A percentile compares a stretch with the other conserved stretches of the same genome.
Evolutionary conservation across 1,284 basidiomycete genomes (phyloP).

Genomic region (Leccinum colubrinum): DNA sequence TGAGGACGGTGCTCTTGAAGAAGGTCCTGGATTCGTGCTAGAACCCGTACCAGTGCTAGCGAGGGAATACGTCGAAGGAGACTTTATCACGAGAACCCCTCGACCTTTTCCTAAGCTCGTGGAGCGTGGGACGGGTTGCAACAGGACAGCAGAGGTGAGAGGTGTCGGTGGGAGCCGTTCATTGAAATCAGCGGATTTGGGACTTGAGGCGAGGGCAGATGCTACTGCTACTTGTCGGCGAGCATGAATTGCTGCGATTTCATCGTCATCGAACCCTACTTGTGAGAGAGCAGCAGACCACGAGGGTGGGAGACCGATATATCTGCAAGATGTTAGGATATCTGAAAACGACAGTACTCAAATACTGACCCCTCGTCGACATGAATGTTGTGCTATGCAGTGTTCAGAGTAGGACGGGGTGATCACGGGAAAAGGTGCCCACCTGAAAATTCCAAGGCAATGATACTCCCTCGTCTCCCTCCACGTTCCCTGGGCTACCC

Average conservation of each 20-base stretch:
- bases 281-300: slow-evolving; percentile 61
- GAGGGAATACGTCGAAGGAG: slow-evolving; percentile 27
- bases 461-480: slow-evolving; percentile 63
- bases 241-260: slow-evolving; percentile 59
- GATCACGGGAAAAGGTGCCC: slow-evolving; percentile 20
- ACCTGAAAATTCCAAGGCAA: slow-evolving; percentile 76
- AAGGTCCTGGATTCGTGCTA: slow-evolving; percentile 10
- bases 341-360: slow-evolving; percentile 1
- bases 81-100: slow-evolving; percentile 10
- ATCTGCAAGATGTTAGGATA: slow-evolving; percentile 37
- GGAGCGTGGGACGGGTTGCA: slow-evolving; percentile 30
- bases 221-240: slow-evolving; percentile 47
- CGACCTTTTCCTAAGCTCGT: slow-evolving; percentile 17
- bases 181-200: slow-evolving; percentile 33
- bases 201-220: slow-evolving; percentile 19
- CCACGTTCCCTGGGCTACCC: slow-evolving; percentile 23
- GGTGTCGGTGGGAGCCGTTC: slow-evolving; percentile 16
- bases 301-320: slow-evolving; percentile 66
- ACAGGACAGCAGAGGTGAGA: slow-evolving; percentile 34
- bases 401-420: background rate
- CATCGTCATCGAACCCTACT: slow-evolving; percentile 63
- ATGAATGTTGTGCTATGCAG: slow-evolving; percentile 67
- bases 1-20: slow-evolving; percentile 18
- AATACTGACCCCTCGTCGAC: slow-evolving; percentile 63
- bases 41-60: slow-evolving; percentile 15